Evolutionary conservation across 1,284 basidiomycete genomes (phyloP), one percentile per base, ranked within the genome.

Genomic region (Cryptococcus sp.): DNA sequence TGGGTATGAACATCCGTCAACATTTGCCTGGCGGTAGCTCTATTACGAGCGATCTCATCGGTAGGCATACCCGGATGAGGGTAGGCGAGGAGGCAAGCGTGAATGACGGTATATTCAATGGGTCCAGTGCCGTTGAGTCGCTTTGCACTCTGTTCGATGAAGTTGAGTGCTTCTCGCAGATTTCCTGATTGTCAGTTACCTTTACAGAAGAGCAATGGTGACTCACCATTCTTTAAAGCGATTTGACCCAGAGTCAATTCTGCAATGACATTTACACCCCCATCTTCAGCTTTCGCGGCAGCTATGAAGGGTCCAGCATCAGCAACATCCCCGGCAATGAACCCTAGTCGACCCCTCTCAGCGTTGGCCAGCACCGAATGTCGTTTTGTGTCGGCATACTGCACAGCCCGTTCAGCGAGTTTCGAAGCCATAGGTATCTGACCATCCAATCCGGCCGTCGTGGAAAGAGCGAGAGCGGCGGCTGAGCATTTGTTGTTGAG

Each of bases 321-420:
- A 2, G 72, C 66, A 32, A 80, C 68, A 24, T 82, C 72, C 76
- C 45, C 85, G 80, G 73, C 86, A 76, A 53, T 81, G 65, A 92
- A 91, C 13, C 85, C 82, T 14, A 88, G 83, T 16, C 91, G 82
- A 1, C 84, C 92, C 14, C 78, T 85, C 83, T 59, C 87, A 79
- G 50, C 91, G 77, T 74, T 68, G 85, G 87, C 23, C 83, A 89
- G 67, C 86, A 90, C n/a, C 81, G 85, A 44, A 87, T 80, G 46
- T 86, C 87, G 82, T 48, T 88, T 79, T 0, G 89, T 90, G 61
- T 96, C 91, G 0, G 91, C 86, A 66, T 87, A 94, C 69, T 96
- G 91, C 34, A 97, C 84, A 0, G 91, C 88, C 46, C 91, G 82
- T 67, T 97, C 93, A 3, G 91, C 91, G 16, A 96, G 78, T 77